Conservation (phyloP, 202 grass and related monocot species). For the Carex arenaria region DNA sequence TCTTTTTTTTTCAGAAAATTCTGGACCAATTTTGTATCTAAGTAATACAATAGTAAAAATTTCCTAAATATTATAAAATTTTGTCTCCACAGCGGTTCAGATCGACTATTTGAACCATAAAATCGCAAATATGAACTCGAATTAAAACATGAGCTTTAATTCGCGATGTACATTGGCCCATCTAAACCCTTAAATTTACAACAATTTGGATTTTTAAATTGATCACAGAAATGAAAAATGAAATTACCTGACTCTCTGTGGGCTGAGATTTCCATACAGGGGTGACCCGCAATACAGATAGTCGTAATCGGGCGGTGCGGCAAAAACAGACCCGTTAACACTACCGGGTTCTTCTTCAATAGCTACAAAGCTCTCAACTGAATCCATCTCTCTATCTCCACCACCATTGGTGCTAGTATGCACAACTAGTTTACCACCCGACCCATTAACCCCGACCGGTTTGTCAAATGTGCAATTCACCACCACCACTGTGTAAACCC, state of each 20-base stretch:
- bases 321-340: constrained; percentile 27
- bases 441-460: constrained; percentile 19
- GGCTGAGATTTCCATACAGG: constrained; percentile 36
- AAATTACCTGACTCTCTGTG: constrained; percentile 28
- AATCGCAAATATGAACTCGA: too few species aligned
- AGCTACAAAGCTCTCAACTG: constrained; percentile 29
- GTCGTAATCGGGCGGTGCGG: constrained; percentile 19
- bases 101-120: too few species aligned
- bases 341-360: constrained; percentile 32
- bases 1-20: too few species aligned
- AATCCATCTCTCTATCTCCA: constrained; percentile 11
- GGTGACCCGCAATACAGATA: constrained; percentile 35
- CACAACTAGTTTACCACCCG: constrained; percentile 28
- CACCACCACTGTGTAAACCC: constrained; percentile 35
- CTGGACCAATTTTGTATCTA: too few species aligned
- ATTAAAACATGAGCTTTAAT: too few species aligned
- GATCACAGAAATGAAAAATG: background rate
- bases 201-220: background rate
- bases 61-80: too few species aligned
- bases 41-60: too few species aligned
- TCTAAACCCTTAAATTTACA: background rate
- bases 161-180: too few species aligned
- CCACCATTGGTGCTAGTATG: constrained; percentile 26
- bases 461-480: constrained; percentile 33
- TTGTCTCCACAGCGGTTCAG: too few species aligned